phyloP scores from a whole-genome alignment of 75 land plant species.

The Pinus taeda region DNA sequence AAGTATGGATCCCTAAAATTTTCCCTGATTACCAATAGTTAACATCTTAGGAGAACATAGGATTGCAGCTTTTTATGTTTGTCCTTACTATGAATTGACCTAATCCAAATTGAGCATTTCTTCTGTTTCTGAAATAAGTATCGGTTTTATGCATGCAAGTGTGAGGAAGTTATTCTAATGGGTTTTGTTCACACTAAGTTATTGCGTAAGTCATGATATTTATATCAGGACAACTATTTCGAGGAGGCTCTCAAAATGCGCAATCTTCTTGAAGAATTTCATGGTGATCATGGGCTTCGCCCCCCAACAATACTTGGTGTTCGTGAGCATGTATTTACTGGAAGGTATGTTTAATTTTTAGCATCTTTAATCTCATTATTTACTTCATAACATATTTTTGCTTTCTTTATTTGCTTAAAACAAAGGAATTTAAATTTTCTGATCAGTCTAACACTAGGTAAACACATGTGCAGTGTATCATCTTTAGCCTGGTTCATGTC shows the following conservation, averaged over 20 bases:
- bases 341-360: slow-evolving; percentile 23
- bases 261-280: slow-evolving; percentile 49
- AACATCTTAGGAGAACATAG: background rate
- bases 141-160: background rate
- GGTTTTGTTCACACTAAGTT: background rate
- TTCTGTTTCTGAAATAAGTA: background rate
- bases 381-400: background rate
- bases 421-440: background rate
- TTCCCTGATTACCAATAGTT: too few relatives aligned
- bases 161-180: background rate
- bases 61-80: background rate
- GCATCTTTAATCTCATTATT: background rate
- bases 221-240: slow-evolving; percentile 43
- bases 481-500: slow-evolving; percentile 67
- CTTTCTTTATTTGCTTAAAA: background rate
- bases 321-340: slow-evolving; percentile 62
- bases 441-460: background rate
- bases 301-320: slow-evolving; percentile 51
- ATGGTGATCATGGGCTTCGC: slow-evolving; percentile 30
- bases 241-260: slow-evolving; percentile 58
- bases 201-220: background rate
- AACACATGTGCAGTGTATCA: slow-evolving; percentile 41
- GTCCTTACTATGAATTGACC: background rate
- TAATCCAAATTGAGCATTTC: too few relatives aligned
- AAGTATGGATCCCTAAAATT: too few relatives aligned